Evolutionary conservation across 345 rosid genomes (phyloP), one percentile per base, ranked within the genome.

Genomic region (Hibiscus tridactylites): DNA sequence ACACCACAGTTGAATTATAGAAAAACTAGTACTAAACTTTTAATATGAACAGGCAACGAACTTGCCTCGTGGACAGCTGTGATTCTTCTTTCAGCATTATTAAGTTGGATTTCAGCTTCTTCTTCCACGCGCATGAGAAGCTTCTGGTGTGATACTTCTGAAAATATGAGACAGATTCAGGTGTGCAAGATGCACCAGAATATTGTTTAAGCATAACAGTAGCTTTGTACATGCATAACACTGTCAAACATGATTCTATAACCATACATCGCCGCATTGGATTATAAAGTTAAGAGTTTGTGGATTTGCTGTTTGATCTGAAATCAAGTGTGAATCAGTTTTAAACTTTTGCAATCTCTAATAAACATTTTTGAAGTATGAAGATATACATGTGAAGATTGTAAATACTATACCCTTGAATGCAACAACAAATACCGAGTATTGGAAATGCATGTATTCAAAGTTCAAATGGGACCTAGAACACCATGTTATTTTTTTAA

Each of bases 71-170:
- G 81, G 60, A 89, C 88, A 3, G 85, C 78, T 28, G 79, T 62
- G 49, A 92, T 81, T 80, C 88, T 87, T 68, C 85, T 87, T 58
- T 83, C 80, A 60, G 97, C 97, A 71, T 84, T 82, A 35, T 73
- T 82, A 72, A 95, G 83, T 71, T 84, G 85, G 68, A 75, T 83
- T 80, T 83, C 81, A 9, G 87, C 81, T 26, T 83, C 84, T 82
- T 85, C 90, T 86, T 90, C 92, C 57, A 76, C 86, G 37, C 91
- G 81, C 69, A 78, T 67, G 28, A 89, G 76, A 73, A 90, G 88
- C 78, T 85, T 91, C 74, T 84, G 87, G 79, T 92, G 90, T 17
- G 89, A 79, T 33, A 83, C 81, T 82, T 81, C 99, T 96, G 94
- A 54, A 69, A 71, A 65, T 42, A 74, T 29, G 74, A 70, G 65